Evolutionary conservation across 2,329 filamentous ascomycete genomes (phyloP).

Genomic region (Cladophialophora yegresii): DNA sequence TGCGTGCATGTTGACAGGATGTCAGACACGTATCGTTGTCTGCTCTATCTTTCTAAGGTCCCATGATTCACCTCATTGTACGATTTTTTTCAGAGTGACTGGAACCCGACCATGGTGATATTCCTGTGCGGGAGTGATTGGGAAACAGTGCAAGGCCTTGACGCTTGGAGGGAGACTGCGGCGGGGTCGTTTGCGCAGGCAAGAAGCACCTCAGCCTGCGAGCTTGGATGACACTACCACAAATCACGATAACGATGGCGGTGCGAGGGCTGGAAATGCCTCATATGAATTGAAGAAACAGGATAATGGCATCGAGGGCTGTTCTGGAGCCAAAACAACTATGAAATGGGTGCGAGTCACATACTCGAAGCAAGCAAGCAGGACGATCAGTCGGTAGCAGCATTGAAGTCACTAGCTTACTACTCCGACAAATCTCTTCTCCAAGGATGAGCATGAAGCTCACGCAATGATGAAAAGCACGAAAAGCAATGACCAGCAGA

Average conservation of each 20-base stretch:
- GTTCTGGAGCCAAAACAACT: background rate
- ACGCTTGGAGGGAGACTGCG: background rate
- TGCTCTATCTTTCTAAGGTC: background rate
- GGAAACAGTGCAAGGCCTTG: background rate
- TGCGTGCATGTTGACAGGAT: background rate
- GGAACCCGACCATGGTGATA: background rate
- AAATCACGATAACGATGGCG: background rate
- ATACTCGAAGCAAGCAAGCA: background rate
- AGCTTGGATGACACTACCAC: background rate
- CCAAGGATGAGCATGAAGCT: slow-evolving; percentile 30
- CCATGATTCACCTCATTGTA: background rate
- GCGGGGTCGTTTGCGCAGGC: background rate
- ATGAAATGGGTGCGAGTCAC: background rate
- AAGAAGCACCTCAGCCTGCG: background rate
- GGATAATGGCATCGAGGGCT: background rate
- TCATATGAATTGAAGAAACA: background rate
- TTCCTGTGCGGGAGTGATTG: background rate
- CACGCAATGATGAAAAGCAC: slow-evolving; percentile 32
- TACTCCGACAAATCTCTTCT: slow-evolving; percentile 21
- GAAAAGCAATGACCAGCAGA: slow-evolving; percentile 21
- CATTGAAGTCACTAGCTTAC: background rate
- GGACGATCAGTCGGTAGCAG: background rate
- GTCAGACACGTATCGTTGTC: background rate
- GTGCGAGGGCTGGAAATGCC: background rate
- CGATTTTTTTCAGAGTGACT: background rate